phyloP scores from a whole-genome alignment of 2,329 filamentous ascomycete genomes.

The Fusarium sp. region DNA sequence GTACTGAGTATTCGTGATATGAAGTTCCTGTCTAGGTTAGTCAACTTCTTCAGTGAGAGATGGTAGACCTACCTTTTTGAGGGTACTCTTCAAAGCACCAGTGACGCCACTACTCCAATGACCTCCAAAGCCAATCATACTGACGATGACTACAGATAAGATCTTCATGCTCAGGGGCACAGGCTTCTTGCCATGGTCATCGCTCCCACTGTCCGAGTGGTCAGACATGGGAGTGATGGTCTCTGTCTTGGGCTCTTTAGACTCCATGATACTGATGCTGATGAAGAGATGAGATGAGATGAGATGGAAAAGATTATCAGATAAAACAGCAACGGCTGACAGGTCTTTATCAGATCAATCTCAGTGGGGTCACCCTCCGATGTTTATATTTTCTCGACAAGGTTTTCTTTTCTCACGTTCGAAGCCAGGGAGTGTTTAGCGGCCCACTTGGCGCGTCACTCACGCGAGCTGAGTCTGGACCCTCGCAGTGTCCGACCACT shows the following conservation, averaged over 20 bases:
- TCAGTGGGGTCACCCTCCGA: slow-evolving; percentile 19
- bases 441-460: slow-evolving; percentile 6
- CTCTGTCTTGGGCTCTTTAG: slow-evolving; percentile 20
- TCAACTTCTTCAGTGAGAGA: rapidly evolving
- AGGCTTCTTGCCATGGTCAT: slow-evolving; percentile 33
- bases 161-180: slow-evolving; percentile 46
- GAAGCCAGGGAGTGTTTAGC: not conserved
- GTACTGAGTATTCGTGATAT: slow-evolving; percentile 69
- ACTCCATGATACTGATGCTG: not conserved
- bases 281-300: not conserved
- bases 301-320: slow-evolving; percentile 27
- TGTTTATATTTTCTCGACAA: not conserved
- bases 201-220: slow-evolving; percentile 19
- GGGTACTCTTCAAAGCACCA: slow-evolving; percentile 67
- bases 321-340: not conserved
- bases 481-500: not conserved
- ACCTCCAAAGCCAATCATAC: slow-evolving; percentile 66
- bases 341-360: slow-evolving; percentile 38
- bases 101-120: slow-evolving; percentile 70
- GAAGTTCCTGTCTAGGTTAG: slow-evolving; percentile 52
- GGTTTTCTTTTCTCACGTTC: not conserved
- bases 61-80: slow-evolving; percentile 58
- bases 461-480: not conserved
- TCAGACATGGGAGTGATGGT: slow-evolving; percentile 8
- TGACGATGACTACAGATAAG: slow-evolving; percentile 58